Base-by-base conservation (phyloP, 169 alveolate genomes). In the Theileria luwenshuni region DNA sequence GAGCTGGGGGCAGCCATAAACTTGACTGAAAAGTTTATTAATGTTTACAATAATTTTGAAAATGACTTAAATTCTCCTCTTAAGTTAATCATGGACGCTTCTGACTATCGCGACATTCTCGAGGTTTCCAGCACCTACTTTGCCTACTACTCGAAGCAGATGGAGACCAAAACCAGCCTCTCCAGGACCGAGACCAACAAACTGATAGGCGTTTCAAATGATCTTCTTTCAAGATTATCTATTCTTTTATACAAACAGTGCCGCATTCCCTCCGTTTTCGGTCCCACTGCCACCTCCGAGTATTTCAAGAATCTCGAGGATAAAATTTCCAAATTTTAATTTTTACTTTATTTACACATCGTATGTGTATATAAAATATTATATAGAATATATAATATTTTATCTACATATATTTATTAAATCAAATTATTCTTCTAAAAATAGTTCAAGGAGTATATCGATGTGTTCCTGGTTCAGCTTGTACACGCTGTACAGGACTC, bases 391-490 rank as follows among this genome's bases (percentile, higher is more conserved):
- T n/a, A n/a, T n/a, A n/a, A n/a, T n/a, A n/a, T n/a, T 38, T 38
- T 38, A 38, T 10, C 17, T 38, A 7, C 45, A 38, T 10, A 38
- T 54, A 38, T 54, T 3, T 23, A n/a, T 54, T 54, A 13, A 13
- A 54, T 25, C 35, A 23, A 1, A 25, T 54, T 33, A 54, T 23
- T 1, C 5, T 2, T 54, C 32, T 33, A 54, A 15, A 33, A 54
- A 54, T 12, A 54, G 63, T 38, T 54, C 63, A 13, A 33, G 33
- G 19, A 54, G 63, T 54, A 54, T 54, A 13, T 54, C 63, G 19
- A 54, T 54, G 19, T 32, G 27, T 19, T 54, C 63, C 33, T 54
- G 63, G 63, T 54, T 38, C 35, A 54, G 63, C 33, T 13, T 27
- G 25, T 25, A 54, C 33, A n/a, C n/a, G 33, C 27, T 8, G 8